Conservation (phyloP, 208 protist genomes). For the Acanthamoeba sp. region DNA sequence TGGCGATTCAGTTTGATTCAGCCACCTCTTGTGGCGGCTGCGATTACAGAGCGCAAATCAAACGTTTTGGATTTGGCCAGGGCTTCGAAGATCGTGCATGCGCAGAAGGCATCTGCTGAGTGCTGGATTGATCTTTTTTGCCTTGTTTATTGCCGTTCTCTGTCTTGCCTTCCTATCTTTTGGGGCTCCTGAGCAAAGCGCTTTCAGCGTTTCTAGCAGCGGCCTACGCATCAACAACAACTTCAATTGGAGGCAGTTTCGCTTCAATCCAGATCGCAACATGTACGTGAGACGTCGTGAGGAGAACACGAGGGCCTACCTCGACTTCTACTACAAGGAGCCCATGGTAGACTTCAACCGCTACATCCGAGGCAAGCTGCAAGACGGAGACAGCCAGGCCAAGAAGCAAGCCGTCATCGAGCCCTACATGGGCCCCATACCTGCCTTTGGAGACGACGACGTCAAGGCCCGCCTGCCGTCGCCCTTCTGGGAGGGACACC, state of each 20-base stretch:
- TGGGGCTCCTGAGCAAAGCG: no score
- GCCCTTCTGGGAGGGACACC: conserved; percentile 45
- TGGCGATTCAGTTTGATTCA: background rate
- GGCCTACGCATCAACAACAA: conserved; percentile 21
- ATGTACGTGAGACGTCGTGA: conserved; percentile 38
- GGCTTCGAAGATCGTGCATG: background rate
- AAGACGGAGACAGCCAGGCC: background rate
- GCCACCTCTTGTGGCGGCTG: no score
- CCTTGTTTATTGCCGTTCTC: background rate
- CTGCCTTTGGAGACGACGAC: background rate
- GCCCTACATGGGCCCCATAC: conserved; percentile 31
- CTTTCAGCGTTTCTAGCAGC: background rate
- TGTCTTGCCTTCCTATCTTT: background rate
- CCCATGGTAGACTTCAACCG: conserved; percentile 57
- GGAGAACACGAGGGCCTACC: conserved; percentile 56
- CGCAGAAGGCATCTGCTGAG: background rate
- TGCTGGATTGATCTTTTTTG: background rate
- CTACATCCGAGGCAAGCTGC: conserved; percentile 11
- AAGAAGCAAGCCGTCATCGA: background rate
- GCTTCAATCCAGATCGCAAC: conserved; percentile 1
- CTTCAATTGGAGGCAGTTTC: background rate
- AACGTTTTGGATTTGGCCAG: background rate
- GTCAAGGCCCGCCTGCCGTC: conserved; percentile 4
- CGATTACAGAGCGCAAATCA: no score
- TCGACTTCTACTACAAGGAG: conserved; percentile 71